Percentiles rank a stretch among this genome's conserved stretches.
phyloP scores from a whole-genome alignment of 768 basidiomycete species.

The Trametes gibbosa region DNA sequence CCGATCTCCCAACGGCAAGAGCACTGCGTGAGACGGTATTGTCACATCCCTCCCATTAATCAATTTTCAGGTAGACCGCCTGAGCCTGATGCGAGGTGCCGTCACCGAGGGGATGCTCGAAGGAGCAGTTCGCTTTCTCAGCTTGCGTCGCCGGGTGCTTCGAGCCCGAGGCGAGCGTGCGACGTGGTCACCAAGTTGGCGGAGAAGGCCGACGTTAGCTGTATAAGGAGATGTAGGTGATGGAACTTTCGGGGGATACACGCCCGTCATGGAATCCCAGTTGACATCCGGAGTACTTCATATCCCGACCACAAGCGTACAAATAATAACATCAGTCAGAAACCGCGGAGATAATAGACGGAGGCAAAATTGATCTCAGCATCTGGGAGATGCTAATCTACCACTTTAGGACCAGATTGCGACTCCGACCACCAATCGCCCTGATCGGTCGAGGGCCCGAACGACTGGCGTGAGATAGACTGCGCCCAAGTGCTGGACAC shows the following conservation, averaged over 20 bases:
- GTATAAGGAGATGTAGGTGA: background rate
- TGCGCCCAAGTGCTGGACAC: background rate
- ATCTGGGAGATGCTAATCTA: background rate
- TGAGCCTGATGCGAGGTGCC: background rate
- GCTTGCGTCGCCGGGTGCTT: background rate
- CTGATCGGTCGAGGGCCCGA: background rate
- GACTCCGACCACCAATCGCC: background rate
- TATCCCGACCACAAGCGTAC: background rate
- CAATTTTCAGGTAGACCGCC: background rate
- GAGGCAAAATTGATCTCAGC: background rate
- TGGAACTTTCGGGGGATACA: background rate
- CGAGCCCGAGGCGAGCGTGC: constrained; percentile 12
- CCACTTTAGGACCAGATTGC: background rate
- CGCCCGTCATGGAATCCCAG: background rate
- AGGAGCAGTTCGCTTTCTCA: background rate
- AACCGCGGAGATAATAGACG: constrained; percentile 8
- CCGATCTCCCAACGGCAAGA: too few relatives aligned
- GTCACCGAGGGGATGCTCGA: background rate
- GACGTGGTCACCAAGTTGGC: background rate
- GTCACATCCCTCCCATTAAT: background rate
- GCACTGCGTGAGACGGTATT: background rate
- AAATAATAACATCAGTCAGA: background rate
- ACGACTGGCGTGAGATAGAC: background rate
- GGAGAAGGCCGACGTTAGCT: background rate
- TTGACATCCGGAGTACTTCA: background rate